These are phyloP conservation scores for Urtica urens DNA, from an alignment of 306 rosid species.

Conservation along the genomic window DNA sequence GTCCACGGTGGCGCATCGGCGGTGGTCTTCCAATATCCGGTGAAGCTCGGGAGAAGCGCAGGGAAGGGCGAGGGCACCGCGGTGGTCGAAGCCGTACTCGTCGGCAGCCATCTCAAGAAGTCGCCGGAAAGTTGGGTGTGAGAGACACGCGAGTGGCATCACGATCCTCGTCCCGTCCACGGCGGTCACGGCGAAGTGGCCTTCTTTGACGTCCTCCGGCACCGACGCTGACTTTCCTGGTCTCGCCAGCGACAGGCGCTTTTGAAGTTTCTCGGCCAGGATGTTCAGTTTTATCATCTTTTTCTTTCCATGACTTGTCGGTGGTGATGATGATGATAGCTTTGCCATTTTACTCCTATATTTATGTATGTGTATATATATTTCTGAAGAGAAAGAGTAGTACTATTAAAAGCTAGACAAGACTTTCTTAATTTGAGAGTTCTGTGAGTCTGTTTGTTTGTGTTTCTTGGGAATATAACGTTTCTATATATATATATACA, in stretches of 20 bases:
- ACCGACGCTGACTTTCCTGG: constrained; percentile 21
- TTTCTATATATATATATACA: no score
- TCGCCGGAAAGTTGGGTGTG: constrained; percentile 43
- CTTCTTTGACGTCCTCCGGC: constrained; percentile 70
- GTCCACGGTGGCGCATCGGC: constrained; percentile 1
- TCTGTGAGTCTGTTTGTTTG: no score
- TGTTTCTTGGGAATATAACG: no score
- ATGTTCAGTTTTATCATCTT: constrained; percentile 38
- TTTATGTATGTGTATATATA: no score
- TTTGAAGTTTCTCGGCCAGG: constrained; percentile 49
- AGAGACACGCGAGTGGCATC: constrained; percentile 52
- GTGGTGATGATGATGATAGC: constrained; percentile 1
- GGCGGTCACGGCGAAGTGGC: constrained; percentile 76
- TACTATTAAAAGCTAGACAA: no score
- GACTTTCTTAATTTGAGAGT: no score
- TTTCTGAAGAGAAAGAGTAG: no score
- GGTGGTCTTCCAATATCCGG: constrained; percentile 39
- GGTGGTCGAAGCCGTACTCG: constrained; percentile 72
- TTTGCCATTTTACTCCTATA: no score
- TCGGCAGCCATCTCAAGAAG: constrained; percentile 63
- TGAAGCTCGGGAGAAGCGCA: constrained; percentile 56
- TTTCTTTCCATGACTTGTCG: constrained; percentile 25
- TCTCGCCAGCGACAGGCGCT: constrained; percentile 32
- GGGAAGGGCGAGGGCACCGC: constrained; percentile 62
- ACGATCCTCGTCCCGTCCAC: constrained; percentile 50